Evolutionary conservation across 2,329 filamentous ascomycete genomes (phyloP), one percentile per base, ranked within the genome.

Genomic region (Ceratocystis colombiana): DNA sequence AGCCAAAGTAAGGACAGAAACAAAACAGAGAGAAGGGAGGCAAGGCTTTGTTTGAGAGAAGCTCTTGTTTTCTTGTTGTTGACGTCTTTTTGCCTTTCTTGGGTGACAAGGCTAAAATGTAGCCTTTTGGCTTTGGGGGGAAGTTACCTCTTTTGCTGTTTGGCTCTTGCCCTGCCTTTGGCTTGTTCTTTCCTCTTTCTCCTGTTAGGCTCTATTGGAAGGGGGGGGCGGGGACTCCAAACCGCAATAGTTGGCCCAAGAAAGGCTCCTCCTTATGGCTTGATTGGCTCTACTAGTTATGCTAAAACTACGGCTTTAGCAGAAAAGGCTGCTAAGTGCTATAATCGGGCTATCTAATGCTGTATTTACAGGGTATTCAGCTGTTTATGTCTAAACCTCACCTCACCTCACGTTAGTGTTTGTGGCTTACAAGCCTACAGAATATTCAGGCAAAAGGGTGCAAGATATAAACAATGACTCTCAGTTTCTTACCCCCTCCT

Each of bases 61-160:
- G 37, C 30, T 28, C 12, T 61, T 30, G 5, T 41, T 61, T 12
- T 37, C 48, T 57, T 59, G 55, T 62, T 62, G 45, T 46, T 62
- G 61, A 46, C 44, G 22, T 45, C 41, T 62, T 10, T 46, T 62
- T 46, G 17, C 44, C 44, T 62, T 15, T 46, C 15, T 4, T n/a
- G 3, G 22, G 37, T 41, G 41, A 44, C 61, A 44, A 62, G 41
- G 55, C 55, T 59, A 59, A n/a, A 59, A 22, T 59, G 55, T 17
- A 59, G 55, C 25, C 55, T 59, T 41, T 59, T 59, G 55, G 55
- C 55, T 59, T 33, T 37, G 55, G 30, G 30, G 17, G 28, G 55
- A 17, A 33, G 55, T n/a, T 59, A 12, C 41, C 12, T 20, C 22
- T 30, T 28, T 25, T 33, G 53, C 25, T 55, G 50, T 20, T 55